Conservation (phyloP, 805 yeast genomes). For the Danielia oregonensis region DNA sequence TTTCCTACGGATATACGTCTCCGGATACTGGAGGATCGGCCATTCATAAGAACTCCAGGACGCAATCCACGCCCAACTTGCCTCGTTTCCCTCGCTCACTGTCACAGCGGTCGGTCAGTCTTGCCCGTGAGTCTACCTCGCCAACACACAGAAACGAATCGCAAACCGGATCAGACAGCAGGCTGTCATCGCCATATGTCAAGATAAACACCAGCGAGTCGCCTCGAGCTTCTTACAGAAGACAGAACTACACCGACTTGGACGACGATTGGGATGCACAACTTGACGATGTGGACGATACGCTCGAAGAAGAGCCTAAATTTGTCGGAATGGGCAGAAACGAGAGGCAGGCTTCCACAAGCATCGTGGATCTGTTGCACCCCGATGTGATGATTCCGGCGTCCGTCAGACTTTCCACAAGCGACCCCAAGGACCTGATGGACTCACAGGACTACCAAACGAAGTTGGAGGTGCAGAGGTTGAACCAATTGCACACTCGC, state of each 20-base stretch:
- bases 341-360: slow-evolving; percentile 16
- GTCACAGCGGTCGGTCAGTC: not conserved
- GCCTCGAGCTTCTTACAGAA: slow-evolving; percentile 5
- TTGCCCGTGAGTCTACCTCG: not conserved
- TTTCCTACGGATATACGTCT: slow-evolving; percentile 24
- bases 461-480: slow-evolving; percentile 48
- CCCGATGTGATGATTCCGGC: slow-evolving; percentile 34
- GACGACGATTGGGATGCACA: slow-evolving; percentile 92
- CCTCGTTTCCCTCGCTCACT: not conserved
- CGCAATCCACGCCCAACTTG: slow-evolving; percentile 2
- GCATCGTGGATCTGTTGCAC: slow-evolving; percentile 30
- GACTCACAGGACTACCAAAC: slow-evolving; percentile 39
- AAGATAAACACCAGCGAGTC: not conserved
- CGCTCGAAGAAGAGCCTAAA: slow-evolving; percentile 19
- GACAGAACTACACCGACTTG: slow-evolving; percentile 55
- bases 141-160: not conserved
- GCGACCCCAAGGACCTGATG: slow-evolving; percentile 30
- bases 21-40: slow-evolving; percentile 14
- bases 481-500: slow-evolving; percentile 58
- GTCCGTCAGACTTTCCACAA: slow-evolving; percentile 1
- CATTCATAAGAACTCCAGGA: not conserved
- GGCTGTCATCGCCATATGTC: not conserved
- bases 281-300: slow-evolving; percentile 41
- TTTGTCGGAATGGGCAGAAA: not conserved
- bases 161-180: not conserved